A percentile compares a stretch with the other conserved stretches of the same genome.
These are phyloP conservation scores for Corymbia calophylla DNA, from an alignment of 441 rosid species.

Conservation along the genomic window DNA sequence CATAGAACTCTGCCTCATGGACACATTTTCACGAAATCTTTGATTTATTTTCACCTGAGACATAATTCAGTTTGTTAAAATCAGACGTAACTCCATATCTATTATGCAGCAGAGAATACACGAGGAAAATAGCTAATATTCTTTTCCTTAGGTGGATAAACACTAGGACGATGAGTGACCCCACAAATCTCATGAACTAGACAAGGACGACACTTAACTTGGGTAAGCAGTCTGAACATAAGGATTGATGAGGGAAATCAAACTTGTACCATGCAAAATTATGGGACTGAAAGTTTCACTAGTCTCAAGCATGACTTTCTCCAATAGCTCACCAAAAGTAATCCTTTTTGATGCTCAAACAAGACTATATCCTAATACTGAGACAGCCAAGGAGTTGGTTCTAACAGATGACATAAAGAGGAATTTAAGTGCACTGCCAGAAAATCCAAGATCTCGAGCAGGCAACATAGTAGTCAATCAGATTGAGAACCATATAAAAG, in stretches of 20 bases:
- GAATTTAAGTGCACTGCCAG: not conserved
- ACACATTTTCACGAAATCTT: conserved; percentile 72
- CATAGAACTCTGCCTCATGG: conserved; percentile 97
- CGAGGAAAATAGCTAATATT: not conserved
- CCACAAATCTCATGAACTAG: not conserved
- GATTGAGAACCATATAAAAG: not conserved
- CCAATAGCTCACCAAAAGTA: not conserved
- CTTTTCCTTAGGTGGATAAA: not conserved
- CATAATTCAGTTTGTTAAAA: not conserved
- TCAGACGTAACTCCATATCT: not conserved
- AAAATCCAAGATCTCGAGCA: not conserved
- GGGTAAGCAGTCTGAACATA: not conserved
- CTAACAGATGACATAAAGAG: not conserved
- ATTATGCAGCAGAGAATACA: not conserved
- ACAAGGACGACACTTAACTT: not conserved
- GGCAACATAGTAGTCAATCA: not conserved
- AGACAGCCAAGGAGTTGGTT: not conserved
- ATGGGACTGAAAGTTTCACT: not conserved
- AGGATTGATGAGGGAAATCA: not conserved
- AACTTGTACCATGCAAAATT: not conserved
- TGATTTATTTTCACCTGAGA: conserved; percentile 81
- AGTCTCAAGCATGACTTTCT: not conserved
- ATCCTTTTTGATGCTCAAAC: not conserved
- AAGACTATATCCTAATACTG: not conserved
- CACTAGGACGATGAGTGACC: not conserved